Evolutionary conservation across 1,284 basidiomycete species (phyloP), one percentile per base, ranked within the genome.

Genomic region (Agaricales sp.): DNA sequence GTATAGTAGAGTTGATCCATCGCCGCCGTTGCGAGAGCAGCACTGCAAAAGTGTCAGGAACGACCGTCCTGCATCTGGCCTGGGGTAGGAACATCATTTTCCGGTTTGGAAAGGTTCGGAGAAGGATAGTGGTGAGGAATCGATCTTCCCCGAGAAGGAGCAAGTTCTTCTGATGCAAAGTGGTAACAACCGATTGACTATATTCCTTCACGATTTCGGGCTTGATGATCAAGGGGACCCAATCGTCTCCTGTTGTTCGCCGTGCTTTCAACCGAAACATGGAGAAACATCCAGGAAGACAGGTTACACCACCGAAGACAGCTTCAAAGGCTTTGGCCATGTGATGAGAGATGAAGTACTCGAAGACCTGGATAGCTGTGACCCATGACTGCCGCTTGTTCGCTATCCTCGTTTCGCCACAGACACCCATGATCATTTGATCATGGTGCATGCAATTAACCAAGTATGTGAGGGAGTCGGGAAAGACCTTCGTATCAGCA

Each of bases 81-180:
- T 98, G 92, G 0, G 96, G 96, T 50, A 96, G 79, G 69, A 99
- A 99, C 79, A 99, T 91, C 92, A 99, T 99, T 70, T 98, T 98
- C 55, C 96, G 81, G 61, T 93, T 91, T 14, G 96, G 96, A 74
- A 99, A 99, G 2, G 95, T 95, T 24, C 95, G 84, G 19, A 99
- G 74, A 58, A 97, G 82, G 59, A 92, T 86, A 6, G 93, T 97
- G 14, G 94, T 97, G 50, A 99, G 67, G 76, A 99, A 99, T 30
- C 96, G 92, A 78, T 99, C 96, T 71, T 99, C 96, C 56, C 96
- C 96, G 21, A 99, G 81, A 14, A 99, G 73, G 1, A 99, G 75
- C 39, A 99, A 75, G 62, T 99, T 99, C 75, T 99, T 99, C 72
- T 99, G 91, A 67, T 99, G 96, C 4, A 99, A 71, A 0, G 96